Percentiles rank a stretch among this genome's conserved stretches.
Conservation (phyloP, 2,329 filamentous ascomycete species). For the Bretziella fagacearum region DNA sequence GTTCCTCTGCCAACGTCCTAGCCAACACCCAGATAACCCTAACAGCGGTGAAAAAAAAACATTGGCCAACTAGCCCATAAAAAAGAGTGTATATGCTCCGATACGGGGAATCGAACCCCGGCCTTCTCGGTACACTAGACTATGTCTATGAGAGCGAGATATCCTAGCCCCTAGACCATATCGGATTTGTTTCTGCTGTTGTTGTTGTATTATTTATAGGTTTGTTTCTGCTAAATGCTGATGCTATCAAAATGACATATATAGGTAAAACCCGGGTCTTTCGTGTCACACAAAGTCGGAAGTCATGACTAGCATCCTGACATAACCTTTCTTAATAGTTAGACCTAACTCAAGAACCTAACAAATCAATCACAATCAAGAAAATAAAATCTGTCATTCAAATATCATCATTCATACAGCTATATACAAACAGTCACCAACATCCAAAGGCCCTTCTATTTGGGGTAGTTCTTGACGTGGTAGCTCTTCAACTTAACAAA, state of each 20-base stretch:
- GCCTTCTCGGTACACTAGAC: constrained; percentile 14
- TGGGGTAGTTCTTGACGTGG: constrained; percentile 70
- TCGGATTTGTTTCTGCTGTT: constrained; percentile 8
- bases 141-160: constrained; percentile 13
- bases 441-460: constrained; percentile 25
- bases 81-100: constrained; percentile 10
- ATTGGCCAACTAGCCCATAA: background rate
- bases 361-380: background rate
- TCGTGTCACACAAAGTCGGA: background rate
- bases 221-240: background rate
- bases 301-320: no score
- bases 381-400: background rate
- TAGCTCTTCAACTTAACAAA: constrained; percentile 95
- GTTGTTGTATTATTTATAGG: background rate
- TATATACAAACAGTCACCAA: background rate
- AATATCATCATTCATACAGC: background rate
- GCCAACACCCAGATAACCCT: no score
- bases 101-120: constrained; percentile 18
- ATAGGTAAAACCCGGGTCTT: background rate
- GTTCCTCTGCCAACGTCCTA: no score
- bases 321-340: no score
- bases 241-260: background rate
- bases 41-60: background rate
- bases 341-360: no score
- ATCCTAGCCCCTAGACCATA: constrained; percentile 16